A percentile compares a stretch with the other conserved stretches of the same genome.
These are phyloP conservation scores for Vitis cinerea DNA, from an alignment of 164 flowering plant species.

Conservation along the genomic window DNA sequence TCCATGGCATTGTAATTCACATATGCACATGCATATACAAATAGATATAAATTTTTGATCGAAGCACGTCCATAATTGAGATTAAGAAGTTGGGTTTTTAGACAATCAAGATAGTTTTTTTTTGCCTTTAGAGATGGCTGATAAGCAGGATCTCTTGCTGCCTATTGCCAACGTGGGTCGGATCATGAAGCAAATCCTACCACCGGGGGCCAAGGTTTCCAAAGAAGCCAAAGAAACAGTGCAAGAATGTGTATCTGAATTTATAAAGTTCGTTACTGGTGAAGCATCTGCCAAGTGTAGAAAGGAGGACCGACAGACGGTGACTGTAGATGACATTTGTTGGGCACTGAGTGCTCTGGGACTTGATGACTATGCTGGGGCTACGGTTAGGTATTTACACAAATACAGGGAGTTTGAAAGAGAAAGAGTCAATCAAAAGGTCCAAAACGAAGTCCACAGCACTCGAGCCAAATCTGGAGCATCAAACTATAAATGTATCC, in stretches of 20 bases:
- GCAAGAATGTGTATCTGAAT: slow-evolving; percentile 85
- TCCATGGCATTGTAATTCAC: neutral
- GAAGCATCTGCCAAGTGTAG: slow-evolving; percentile 86
- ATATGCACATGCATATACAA: slow-evolving; percentile 4
- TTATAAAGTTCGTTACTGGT: slow-evolving; percentile 70
- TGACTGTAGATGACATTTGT: slow-evolving; percentile 81
- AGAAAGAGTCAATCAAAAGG: slow-evolving; percentile 20
- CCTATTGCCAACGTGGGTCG: slow-evolving; percentile 73
- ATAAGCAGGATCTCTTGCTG: slow-evolving; percentile 49
- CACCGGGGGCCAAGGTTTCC: slow-evolving; percentile 65
- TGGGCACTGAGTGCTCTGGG: slow-evolving; percentile 74
- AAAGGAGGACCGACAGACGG: slow-evolving; percentile 84
- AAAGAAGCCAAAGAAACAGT: slow-evolving; percentile 76
- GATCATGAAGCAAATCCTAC: slow-evolving; percentile 65
- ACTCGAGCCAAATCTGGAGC: slow-evolving; percentile 19
- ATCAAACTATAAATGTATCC: neutral
- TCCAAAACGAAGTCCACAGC: slow-evolving; percentile 22
- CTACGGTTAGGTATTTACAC: slow-evolving; percentile 49
- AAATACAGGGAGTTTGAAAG: slow-evolving; percentile 62
- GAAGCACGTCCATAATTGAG: neutral
- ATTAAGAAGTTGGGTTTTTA: slow-evolving; percentile 3
- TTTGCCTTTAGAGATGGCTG: slow-evolving; percentile 14
- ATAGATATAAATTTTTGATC: slow-evolving; percentile 4
- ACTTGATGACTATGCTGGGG: slow-evolving; percentile 60
- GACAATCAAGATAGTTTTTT: slow-evolving; percentile 3